Evolutionary conservation across 1,284 basidiomycete genomes (phyloP).

Genomic region (Heterobasidion parviporum): DNA sequence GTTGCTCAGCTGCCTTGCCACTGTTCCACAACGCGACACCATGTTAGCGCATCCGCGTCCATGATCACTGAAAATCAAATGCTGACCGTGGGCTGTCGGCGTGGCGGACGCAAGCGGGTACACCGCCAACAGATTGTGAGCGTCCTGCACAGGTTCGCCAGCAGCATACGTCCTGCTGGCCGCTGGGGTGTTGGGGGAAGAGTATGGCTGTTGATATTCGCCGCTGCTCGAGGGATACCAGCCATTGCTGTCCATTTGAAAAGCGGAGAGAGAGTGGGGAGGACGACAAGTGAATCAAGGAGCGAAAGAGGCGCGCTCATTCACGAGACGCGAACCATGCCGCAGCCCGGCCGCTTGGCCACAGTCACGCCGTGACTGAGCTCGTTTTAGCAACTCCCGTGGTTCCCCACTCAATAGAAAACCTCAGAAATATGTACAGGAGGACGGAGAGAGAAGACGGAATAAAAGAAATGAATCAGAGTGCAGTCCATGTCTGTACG

Average conservation of each 20-base stretch:
- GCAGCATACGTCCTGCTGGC: neutral
- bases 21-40: constrained; percentile 24
- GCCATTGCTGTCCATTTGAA: constrained; percentile 1
- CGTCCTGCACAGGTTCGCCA: constrained; percentile 31
- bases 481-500: too few species aligned
- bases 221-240: constrained; percentile 1
- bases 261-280: neutral
- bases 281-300: neutral
- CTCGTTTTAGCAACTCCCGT: neutral
- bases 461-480: too few species aligned
- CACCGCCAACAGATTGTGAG: constrained; percentile 50
- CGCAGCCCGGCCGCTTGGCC: neutral
- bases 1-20: constrained; percentile 53
- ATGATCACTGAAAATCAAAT: constrained; percentile 2
- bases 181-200: neutral
- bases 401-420: too few species aligned
- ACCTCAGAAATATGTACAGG: too few species aligned
- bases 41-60: neutral
- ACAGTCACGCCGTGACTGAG: neutral
- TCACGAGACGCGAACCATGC: neutral
- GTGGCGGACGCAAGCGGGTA: constrained; percentile 67
- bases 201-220: neutral
- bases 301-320: neutral
- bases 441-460: too few species aligned
- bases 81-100: constrained; percentile 57